Percentiles rank a stretch among this genome's conserved stretches.
Evolutionary conservation across 371 early-diverging fungal genomes (phyloP).

Genomic region (Aphelidium insulamus): DNA sequence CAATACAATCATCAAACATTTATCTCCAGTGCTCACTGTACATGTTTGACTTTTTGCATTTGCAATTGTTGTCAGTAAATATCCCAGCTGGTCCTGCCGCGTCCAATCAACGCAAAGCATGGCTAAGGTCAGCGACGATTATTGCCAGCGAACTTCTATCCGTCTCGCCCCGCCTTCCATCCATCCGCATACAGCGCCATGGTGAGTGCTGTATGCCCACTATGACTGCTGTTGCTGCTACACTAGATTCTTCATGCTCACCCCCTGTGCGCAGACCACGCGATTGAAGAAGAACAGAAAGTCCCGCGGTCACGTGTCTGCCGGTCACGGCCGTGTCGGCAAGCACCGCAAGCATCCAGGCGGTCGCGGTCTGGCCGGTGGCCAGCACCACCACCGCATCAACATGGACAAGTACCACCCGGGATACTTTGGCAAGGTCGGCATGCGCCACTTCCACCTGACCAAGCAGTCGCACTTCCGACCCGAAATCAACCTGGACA

Average conservation of each 20-base stretch:
- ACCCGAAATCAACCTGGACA: conserved; percentile 80
- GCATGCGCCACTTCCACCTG: conserved; percentile 98
- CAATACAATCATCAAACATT: too few species aligned
- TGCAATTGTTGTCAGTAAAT: too few species aligned
- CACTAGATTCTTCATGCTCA: not conserved
- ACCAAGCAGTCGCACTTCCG: conserved; percentile 77
- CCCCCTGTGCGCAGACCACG: conserved; percentile 56
- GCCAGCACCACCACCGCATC: conserved; percentile 98
- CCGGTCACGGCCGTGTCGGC: conserved; percentile 82
- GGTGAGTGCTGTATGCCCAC: too few species aligned
- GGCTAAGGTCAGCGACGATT: too few species aligned
- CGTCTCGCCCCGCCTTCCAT: too few species aligned
- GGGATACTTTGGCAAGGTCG: conserved; percentile 99
- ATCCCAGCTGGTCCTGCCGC: too few species aligned
- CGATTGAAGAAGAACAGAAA: conserved; percentile 66
- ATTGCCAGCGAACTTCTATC: too few species aligned
- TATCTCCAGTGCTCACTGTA: too few species aligned
- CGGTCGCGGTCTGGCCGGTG: conserved; percentile 99
- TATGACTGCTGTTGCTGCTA: too few species aligned
- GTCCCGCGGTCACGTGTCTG: conserved; percentile 80
- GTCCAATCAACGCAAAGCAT: too few species aligned
- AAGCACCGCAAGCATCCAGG: conserved; percentile 99
- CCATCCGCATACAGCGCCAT: too few species aligned
- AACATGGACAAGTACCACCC: conserved; percentile 99
- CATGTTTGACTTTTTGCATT: too few species aligned